A percentile compares a stretch with the other conserved stretches of the same genome.
These are phyloP conservation scores for Fusarium beomiforme DNA, from an alignment of 2,329 filamentous ascomycete species.

Conservation along the genomic window DNA sequence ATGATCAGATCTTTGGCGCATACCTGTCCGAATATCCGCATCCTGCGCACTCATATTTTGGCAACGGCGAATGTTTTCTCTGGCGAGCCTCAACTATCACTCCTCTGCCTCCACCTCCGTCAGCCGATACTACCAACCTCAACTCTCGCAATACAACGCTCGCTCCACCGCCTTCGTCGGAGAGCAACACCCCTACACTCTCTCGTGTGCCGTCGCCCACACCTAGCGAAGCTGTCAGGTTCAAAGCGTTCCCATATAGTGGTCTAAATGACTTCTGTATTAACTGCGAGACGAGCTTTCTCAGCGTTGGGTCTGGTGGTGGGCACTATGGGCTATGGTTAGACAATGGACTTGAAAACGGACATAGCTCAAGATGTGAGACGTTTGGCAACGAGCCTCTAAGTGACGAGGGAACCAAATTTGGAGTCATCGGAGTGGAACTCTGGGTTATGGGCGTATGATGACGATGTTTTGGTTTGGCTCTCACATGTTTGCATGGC, in stretches of 20 bases:
- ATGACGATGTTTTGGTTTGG: conserved; percentile 19
- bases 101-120: conserved; percentile 62
- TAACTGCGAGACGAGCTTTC: conserved; percentile 84
- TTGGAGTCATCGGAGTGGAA: conserved; percentile 90
- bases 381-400: conserved; percentile 96
- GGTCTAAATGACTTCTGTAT: conserved; percentile 98
- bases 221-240: conserved; percentile 81
- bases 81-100: conserved; percentile 69
- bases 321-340: conserved; percentile 95
- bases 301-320: conserved; percentile 88
- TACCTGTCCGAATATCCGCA: conserved; percentile 92
- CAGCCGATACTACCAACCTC: conserved; percentile 60
- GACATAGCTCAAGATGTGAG: conserved; percentile 83
- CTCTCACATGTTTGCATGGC: conserved; percentile 22
- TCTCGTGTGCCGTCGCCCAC: conserved; percentile 50
- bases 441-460: conserved; percentile 85
- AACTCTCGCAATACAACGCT: conserved; percentile 52
- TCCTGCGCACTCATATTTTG: conserved; percentile 86
- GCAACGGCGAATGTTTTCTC: conserved; percentile 92
- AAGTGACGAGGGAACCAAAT: conserved; percentile 92
- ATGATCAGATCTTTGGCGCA: conserved; percentile 80
- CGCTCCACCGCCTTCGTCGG: conserved; percentile 43
- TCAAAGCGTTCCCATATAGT: conserved; percentile 97
- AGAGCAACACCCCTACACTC: conserved; percentile 38
- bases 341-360: conserved; percentile 83